Evolutionary conservation across 192 early-diverging fungal species (phyloP).

Genomic region (Gonapodya sp.): DNA sequence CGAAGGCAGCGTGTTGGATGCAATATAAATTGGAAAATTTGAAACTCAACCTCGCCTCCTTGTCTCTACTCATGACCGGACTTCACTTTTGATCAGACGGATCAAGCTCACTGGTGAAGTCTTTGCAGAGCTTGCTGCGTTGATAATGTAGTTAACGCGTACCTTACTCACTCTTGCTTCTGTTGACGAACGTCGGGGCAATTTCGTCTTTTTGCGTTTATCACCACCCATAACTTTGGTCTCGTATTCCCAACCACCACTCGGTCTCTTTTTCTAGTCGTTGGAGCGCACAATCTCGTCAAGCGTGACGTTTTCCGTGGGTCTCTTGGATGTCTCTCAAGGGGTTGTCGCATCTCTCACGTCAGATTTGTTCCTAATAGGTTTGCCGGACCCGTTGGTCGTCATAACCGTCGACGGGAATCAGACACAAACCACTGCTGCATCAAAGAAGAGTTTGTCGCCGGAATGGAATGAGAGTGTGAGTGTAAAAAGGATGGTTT

Average conservation of each 20-base stretch:
- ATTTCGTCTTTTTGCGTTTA: not conserved
- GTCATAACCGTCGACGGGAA: constrained; percentile 91
- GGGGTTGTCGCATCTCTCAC: constrained; percentile 4
- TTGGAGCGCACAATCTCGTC: constrained; percentile 83
- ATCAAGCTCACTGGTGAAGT: not conserved
- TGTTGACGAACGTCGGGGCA: too few relatives aligned
- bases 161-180: too few relatives aligned
- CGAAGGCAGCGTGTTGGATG: too few relatives aligned
- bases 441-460: constrained; percentile 78
- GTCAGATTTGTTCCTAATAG: constrained; percentile 24
- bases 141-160: too few relatives aligned
- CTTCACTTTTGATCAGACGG: not conserved
- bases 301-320: constrained; percentile 85
- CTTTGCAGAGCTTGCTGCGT: too few relatives aligned
- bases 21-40: too few relatives aligned
- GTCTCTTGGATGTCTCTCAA: constrained; percentile 11
- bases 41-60: too few relatives aligned
- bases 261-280: constrained; percentile 33
- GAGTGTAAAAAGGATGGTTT: not conserved
- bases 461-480: constrained; percentile 91
- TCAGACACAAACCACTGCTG: constrained; percentile 85
- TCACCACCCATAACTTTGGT: not conserved
- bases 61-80: too few relatives aligned
- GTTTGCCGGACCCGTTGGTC: constrained; percentile 91
- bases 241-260: not conserved